phyloP scores from a whole-genome alignment of 2,329 filamentous ascomycete species.

The Hymenoscyphus fraxineus region DNA sequence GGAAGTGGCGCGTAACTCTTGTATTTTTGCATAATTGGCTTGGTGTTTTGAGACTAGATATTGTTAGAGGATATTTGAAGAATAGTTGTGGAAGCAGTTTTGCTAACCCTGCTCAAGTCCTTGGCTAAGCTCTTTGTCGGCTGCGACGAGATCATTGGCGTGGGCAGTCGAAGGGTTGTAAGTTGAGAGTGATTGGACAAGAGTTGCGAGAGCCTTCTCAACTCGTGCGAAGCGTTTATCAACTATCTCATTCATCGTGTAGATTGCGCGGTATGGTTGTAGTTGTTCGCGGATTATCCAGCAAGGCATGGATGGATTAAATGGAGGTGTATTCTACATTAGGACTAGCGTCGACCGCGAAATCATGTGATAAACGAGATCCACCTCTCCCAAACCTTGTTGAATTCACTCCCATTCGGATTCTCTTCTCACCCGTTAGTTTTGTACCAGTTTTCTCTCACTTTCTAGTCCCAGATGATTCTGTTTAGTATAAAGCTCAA shows the following conservation, averaged over 20 bases:
- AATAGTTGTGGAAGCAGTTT: conserved; percentile 1
- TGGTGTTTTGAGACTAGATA: conserved; percentile 67
- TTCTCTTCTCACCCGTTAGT: no score
- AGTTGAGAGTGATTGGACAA: conserved; percentile 77
- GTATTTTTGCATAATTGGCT: conserved; percentile 66
- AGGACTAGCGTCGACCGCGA: no score
- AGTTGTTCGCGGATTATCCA: background rate
- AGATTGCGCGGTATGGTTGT: background rate
- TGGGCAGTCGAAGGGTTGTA: conserved; percentile 71
- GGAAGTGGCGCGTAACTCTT: conserved; percentile 63
- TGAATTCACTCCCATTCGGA: no score
- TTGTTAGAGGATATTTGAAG: background rate
- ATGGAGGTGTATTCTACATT: background rate
- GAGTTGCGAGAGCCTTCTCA: conserved; percentile 60
- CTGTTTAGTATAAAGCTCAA: no score
- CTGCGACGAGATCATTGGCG: conserved; percentile 65
- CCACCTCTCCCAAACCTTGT: no score
- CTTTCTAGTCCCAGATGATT: no score
- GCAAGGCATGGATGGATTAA: background rate
- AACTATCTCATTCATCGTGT: conserved; percentile 58
- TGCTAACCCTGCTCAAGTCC: conserved; percentile 61
- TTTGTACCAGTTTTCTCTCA: no score
- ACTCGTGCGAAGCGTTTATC: conserved; percentile 62
- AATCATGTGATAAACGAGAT: no score
- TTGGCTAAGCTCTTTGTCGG: conserved; percentile 63